Evolutionary conservation across 176 grass and related monocot genomes (phyloP).

Genomic region (Zoysia pacifica): DNA sequence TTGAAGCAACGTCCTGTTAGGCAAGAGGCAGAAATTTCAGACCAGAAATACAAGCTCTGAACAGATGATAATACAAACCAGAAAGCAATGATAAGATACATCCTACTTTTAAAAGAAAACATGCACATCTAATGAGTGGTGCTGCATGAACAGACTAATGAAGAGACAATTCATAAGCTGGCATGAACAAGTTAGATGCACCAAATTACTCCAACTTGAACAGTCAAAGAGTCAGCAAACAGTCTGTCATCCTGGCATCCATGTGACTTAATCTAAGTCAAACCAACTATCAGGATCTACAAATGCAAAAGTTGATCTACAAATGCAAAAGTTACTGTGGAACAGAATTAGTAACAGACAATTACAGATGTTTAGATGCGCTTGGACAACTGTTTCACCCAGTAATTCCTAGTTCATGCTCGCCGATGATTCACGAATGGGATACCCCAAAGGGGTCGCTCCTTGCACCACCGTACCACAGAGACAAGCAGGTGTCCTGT

Average conservation of each 20-base stretch:
- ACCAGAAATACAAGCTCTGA: constrained; percentile 13
- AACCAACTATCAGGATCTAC: no score
- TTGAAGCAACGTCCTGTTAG: constrained; percentile 94
- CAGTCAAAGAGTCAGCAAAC: background rate
- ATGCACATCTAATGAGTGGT: background rate
- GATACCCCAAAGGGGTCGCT: background rate
- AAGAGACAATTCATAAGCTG: background rate
- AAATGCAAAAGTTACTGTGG: no score
- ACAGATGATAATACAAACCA: background rate
- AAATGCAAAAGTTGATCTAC: background rate
- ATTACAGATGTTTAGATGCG: background rate
- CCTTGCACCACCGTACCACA: constrained; percentile 8
- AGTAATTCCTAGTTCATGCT: background rate
- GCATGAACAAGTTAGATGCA: background rate
- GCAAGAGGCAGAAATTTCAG: constrained; percentile 31
- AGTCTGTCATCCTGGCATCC: no score
- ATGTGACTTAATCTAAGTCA: no score
- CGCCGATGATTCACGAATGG: background rate
- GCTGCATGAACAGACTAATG: background rate
- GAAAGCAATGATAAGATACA: background rate
- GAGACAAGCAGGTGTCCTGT: background rate
- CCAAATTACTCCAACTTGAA: background rate
- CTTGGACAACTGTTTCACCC: no score
- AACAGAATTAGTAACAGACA: background rate
- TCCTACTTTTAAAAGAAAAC: background rate